These are phyloP conservation scores for Zizania palustris DNA, from an alignment of 202 grass and related monocot species.

Conservation along the genomic window DNA sequence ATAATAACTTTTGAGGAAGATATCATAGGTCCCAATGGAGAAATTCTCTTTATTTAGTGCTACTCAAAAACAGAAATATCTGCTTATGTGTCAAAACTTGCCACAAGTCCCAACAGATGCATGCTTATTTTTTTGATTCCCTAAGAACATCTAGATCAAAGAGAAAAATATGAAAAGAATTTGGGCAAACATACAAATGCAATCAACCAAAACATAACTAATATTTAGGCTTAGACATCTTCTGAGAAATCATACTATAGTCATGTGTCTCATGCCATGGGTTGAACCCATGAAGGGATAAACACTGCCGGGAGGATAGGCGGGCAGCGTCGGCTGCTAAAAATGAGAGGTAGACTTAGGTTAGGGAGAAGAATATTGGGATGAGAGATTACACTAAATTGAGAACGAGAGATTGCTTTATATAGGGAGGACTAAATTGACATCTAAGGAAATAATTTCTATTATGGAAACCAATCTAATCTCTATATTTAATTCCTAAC, in stretches of 20 bases:
- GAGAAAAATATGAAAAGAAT: background rate
- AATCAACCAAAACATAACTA: conserved; percentile 6
- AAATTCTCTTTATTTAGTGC: background rate
- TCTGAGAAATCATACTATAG: conserved; percentile 7
- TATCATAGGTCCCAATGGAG: background rate
- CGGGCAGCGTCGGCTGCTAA: no score
- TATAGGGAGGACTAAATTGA: no score
- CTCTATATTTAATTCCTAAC: no score
- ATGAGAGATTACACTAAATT: no score
- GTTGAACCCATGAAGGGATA: no score
- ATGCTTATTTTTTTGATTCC: background rate
- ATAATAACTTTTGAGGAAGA: conserved; percentile 27
- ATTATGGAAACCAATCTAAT: no score
- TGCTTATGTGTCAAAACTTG: no score
- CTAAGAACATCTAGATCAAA: conserved; percentile 8
- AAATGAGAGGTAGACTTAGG: no score
- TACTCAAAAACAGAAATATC: conserved; percentile 4
- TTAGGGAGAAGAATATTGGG: no score
- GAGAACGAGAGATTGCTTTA: no score
- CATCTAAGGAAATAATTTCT: no score
- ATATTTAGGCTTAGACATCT: background rate
- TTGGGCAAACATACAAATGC: conserved; percentile 16
- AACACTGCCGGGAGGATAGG: no score
- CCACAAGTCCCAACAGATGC: background rate
- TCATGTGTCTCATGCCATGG: conserved; percentile 8